Percentiles rank a stretch among this genome's conserved stretches.
phyloP scores from a whole-genome alignment of 139 green algal species.

The Zygnema circumcarinatum region DNA sequence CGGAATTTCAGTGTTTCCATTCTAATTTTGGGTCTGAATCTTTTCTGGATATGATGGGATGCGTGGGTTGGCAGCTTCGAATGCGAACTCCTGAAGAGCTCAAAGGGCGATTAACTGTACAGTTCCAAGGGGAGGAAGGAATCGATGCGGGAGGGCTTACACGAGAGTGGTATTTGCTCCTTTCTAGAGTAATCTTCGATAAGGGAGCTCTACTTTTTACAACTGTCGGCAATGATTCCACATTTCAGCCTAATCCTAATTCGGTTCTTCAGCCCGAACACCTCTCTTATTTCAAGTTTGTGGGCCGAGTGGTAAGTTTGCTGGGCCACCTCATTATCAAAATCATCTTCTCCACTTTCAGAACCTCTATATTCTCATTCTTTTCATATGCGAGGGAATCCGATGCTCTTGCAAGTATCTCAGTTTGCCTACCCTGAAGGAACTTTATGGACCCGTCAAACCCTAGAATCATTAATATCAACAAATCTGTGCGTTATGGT shows the following conservation, averaged over 20 bases:
- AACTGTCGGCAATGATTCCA: conserved; percentile 68
- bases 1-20: too few species aligned
- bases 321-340: neutral
- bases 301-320: conserved; percentile 63
- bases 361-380: too few species aligned
- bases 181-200: conserved; percentile 92
- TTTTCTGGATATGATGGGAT: too few species aligned
- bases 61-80: conserved; percentile 82
- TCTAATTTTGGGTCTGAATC: too few species aligned
- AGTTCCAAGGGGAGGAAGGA: conserved; percentile 88
- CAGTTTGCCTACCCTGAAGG: too few species aligned
- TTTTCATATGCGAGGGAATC: too few species aligned
- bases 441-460: too few species aligned
- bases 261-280: conserved; percentile 84
- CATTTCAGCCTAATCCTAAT: conserved; percentile 98
- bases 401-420: too few species aligned
- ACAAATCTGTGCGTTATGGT: too few species aligned
- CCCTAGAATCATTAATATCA: too few species aligned
- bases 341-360: too few species aligned
- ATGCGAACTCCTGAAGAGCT: conserved; percentile 82
- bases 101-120: conserved; percentile 69
- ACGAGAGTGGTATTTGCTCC: conserved; percentile 95
- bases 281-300: conserved; percentile 94
- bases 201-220: conserved; percentile 60
- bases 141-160: conserved; percentile 95